A percentile compares a stretch with the other conserved stretches of the same genome.
Conservation (phyloP, 1,284 basidiomycete genomes). For the Schizophyllum commune region DNA sequence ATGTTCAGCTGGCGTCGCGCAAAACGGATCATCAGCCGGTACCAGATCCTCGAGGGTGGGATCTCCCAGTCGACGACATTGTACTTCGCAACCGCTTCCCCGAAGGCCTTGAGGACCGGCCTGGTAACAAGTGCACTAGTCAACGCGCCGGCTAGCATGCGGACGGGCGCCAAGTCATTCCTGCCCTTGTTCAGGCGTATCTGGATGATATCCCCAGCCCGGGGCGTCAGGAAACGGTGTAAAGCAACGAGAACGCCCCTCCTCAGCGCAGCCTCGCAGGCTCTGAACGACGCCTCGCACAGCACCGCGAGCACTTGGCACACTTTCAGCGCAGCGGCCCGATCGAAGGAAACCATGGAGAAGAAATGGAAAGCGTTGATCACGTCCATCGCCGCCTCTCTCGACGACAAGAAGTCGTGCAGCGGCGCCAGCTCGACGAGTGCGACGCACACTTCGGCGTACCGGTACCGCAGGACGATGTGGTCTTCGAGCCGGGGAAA, state of each 20-base stretch:
- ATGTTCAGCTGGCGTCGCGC: background rate
- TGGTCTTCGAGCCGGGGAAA: background rate
- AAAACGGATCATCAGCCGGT: background rate
- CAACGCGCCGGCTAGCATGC: background rate
- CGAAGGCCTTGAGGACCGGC: background rate
- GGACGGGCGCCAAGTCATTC: background rate
- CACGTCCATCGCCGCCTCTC: background rate
- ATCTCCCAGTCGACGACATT: background rate
- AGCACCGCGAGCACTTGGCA: background rate
- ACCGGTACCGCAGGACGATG: background rate
- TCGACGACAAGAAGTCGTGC: background rate
- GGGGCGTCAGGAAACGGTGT: background rate
- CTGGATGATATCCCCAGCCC: background rate
- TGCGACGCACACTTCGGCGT: background rate
- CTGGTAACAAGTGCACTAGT: background rate
- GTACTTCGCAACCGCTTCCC: background rate
- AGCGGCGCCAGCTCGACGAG: background rate
- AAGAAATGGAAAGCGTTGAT: background rate
- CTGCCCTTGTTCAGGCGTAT: background rate
- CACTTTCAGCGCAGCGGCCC: background rate
- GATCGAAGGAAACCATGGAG: background rate
- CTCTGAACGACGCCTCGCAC: background rate
- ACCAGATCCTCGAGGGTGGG: background rate
- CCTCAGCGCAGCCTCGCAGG: background rate
- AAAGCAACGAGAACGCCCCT: background rate